A percentile compares a stretch with the other conserved stretches of the same genome.
These are phyloP conservation scores for Yamadazyma conglobata DNA, from an alignment of 1,139 yeast species.

Conservation along the genomic window DNA sequence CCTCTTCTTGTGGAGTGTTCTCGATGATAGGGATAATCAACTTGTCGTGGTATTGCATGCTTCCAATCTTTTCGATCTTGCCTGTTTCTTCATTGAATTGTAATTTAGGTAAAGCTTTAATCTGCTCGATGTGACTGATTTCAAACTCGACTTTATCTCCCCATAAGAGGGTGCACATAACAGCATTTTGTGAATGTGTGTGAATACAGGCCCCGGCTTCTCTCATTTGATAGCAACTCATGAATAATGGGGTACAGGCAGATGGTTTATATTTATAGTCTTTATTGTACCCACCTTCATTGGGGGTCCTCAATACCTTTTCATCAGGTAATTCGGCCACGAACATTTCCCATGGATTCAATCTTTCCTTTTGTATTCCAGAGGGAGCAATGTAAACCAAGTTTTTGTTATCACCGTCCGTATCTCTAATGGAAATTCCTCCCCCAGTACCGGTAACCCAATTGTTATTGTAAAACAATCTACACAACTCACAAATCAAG, in stretches of 20 bases:
- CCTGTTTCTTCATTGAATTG: constrained; percentile 30
- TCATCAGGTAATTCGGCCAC: constrained; percentile 60
- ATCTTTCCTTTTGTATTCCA: constrained; percentile 90
- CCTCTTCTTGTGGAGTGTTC: constrained; percentile 85
- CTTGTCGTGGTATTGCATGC: constrained; percentile 69
- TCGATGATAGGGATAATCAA: constrained; percentile 86
- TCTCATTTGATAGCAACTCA: constrained; percentile 69
- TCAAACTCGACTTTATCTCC: constrained; percentile 59
- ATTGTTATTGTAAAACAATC: constrained; percentile 69
- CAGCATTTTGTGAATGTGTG: constrained; percentile 90
- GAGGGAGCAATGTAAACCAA: constrained; percentile 82
- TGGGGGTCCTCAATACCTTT: constrained; percentile 59
- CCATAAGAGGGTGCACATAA: constrained; percentile 70
- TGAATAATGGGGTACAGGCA: constrained; percentile 87
- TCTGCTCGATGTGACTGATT: constrained; percentile 83
- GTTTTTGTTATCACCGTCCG: constrained; percentile 40
- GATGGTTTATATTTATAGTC: constrained; percentile 68
- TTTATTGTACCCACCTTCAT: constrained; percentile 39
- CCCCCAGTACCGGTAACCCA: constrained; percentile 99
- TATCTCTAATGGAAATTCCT: constrained; percentile 77
- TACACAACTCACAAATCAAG: constrained; percentile 77
- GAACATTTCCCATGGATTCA: constrained; percentile 79
- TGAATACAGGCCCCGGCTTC: constrained; percentile 93
- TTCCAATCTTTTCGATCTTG: constrained; percentile 59
- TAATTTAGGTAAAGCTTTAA: constrained; percentile 77